These are phyloP conservation scores for Corylus heterophylla DNA, from an alignment of 306 rosid genomes.

Conservation along the genomic window DNA sequence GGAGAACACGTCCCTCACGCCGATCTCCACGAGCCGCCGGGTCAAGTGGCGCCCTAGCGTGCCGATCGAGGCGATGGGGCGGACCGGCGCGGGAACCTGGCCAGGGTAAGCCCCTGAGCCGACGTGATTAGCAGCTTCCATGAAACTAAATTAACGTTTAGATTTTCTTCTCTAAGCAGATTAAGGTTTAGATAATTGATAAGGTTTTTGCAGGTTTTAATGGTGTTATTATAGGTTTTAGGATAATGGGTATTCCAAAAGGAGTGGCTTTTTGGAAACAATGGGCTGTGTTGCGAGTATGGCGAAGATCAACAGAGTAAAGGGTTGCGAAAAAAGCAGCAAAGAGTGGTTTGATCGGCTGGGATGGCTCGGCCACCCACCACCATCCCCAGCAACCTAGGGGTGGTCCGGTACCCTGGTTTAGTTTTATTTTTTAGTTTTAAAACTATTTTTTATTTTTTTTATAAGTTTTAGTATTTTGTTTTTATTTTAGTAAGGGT, in stretches of 20 bases:
- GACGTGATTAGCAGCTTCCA: constrained; percentile 38
- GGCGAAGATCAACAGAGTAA: background rate
- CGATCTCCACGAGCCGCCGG: constrained; percentile 65
- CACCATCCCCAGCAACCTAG: too few species aligned
- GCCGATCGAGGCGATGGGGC: constrained; percentile 32
- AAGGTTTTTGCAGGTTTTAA: background rate
- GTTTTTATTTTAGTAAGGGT: too few species aligned
- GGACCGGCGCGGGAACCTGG: constrained; percentile 25
- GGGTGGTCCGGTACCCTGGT: too few species aligned
- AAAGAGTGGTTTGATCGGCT: background rate
- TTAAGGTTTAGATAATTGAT: background rate
- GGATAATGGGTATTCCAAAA: background rate
- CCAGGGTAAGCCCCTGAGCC: constrained; percentile 29
- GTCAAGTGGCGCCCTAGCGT: constrained; percentile 72
- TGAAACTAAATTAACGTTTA: background rate
- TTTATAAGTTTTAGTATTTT: too few species aligned
- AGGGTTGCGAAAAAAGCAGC: background rate
- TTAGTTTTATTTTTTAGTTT: too few species aligned
- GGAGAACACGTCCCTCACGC: constrained; percentile 68
- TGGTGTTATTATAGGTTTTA: background rate
- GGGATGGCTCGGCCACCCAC: too few species aligned
- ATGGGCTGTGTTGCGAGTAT: background rate
- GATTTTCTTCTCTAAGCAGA: background rate
- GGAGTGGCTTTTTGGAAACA: background rate
- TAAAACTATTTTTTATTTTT: too few species aligned